A percentile compares a stretch with the other conserved stretches of the same genome.
phyloP scores from a whole-genome alignment of 2,329 filamentous ascomycete species.

The Cryphonectria nitschkei region DNA sequence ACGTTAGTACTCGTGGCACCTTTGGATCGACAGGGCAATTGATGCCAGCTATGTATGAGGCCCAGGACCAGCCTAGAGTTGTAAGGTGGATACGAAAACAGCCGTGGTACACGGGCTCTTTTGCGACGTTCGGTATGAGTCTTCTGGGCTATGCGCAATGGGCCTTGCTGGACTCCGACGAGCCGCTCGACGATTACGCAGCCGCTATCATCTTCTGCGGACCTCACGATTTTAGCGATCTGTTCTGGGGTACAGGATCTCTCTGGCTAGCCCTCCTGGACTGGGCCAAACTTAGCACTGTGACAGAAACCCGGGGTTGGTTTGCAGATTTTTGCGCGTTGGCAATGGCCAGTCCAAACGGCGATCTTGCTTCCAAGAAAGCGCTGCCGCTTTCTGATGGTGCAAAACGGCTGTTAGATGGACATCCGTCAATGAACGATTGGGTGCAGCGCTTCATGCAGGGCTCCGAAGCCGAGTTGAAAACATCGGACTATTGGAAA shows the following conservation, averaged over 20 bases:
- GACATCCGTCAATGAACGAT: too few relatives aligned
- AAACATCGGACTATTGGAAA: constrained; percentile 8
- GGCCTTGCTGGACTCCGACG: constrained; percentile 28
- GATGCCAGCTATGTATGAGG: constrained; percentile 24
- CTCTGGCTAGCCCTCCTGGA: constrained; percentile 21
- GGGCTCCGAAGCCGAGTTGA: neutral
- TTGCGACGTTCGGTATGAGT: constrained; percentile 30
- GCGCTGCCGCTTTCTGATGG: constrained; percentile 20
- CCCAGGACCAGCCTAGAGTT: constrained; percentile 26
- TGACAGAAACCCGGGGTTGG: neutral
- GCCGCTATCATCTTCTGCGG: constrained; percentile 24
- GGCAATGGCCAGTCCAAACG: neutral
- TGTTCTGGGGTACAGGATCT: constrained; percentile 30
- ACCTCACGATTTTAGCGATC: constrained; percentile 26
- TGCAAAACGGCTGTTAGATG: constrained; percentile 12
- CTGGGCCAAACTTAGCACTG: constrained; percentile 10
- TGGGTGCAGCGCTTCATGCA: too few relatives aligned
- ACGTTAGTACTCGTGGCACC: constrained; percentile 31
- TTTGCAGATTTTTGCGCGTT: neutral
- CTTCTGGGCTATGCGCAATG: constrained; percentile 32
- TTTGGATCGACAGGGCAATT: constrained; percentile 31
- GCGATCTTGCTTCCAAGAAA: neutral
- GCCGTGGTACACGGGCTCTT: constrained; percentile 32
- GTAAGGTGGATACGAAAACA: constrained; percentile 33
- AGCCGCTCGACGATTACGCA: constrained; percentile 28